Base-by-base conservation (phyloP, 345 rosid species). In the Salix arbutifolia region DNA sequence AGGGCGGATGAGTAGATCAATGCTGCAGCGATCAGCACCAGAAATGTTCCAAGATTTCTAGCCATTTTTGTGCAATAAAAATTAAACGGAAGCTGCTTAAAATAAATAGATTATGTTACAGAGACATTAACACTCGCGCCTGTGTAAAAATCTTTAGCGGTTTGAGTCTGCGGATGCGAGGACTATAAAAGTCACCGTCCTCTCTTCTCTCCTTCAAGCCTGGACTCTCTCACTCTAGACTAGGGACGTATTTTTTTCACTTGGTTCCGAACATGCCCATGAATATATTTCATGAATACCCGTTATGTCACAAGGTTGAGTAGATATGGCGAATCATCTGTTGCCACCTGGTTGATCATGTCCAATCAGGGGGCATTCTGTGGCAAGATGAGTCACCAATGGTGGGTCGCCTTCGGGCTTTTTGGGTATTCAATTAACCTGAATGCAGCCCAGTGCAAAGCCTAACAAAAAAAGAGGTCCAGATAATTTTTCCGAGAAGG, bases 1-100 rank as follows among this genome's bases (percentile, higher is more conserved):
- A 81, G 70, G 81, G 65, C 70, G 10, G 35, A 18, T 3, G 67
- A 50, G 69, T 83, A 87, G 76, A 89, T 85, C 88, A 89, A 83
- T 68, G 89, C 77, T 38, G 81, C 81, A 30, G 81, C 74, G 30
- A 87, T 46, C 50, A 88, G 65, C 23, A 85, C 79, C 71, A 88
- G 81, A 82, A 85, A 89, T 68, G 85, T 69, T 6, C 70, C 76
- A 21, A 72, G 81, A 79, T 86, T 81, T 77, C 87, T 60, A 56
- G 78, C 76, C 84, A 82, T 77, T 58, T 60, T 46, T 40, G 44
- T 62, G 72, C 66, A 48, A 14, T 18, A 21, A 33, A 48, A 65
- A 17, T 44, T 61, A 71, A 17, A 1, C 21, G 1, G 17, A 23
- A 65, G 18, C 11, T 2, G 6, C 40, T 13, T 6, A 3, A 0